phyloP scores from a whole-genome alignment of 306 rosid genomes.

The Lathyrus oleraceus region DNA sequence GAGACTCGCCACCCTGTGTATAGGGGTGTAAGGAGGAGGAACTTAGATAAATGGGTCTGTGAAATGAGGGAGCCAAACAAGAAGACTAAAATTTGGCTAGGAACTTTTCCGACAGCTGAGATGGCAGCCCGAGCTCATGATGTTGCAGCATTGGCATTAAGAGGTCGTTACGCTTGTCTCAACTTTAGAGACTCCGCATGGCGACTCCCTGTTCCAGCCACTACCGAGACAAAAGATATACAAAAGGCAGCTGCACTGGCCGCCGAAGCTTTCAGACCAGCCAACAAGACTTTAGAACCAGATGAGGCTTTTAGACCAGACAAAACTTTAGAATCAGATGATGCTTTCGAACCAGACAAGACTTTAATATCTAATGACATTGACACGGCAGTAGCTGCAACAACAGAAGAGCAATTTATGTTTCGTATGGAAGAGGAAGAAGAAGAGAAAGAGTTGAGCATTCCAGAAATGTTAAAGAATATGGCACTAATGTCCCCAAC shows the following conservation, averaged over 20 bases:
- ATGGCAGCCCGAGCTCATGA: conserved; percentile 93
- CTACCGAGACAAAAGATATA: conserved; percentile 54
- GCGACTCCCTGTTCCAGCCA: conserved; percentile 57
- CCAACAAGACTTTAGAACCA: background rate
- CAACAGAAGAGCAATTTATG: conserved; percentile 6
- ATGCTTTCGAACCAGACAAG: conserved; percentile 49
- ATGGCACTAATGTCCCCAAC: conserved; percentile 74
- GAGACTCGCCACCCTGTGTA: background rate
- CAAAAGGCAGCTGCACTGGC: conserved; percentile 64
- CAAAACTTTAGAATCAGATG: conserved; percentile 4
- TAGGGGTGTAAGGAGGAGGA: conserved; percentile 71
- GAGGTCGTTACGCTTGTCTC: conserved; percentile 62
- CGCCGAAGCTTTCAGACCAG: conserved; percentile 62
- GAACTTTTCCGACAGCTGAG: conserved; percentile 68
- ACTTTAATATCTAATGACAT: conserved; percentile 1
- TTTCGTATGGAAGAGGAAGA: conserved; percentile 54
- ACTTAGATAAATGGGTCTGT: conserved; percentile 76
- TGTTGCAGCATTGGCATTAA: conserved; percentile 67
- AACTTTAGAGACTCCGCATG: conserved; percentile 76
- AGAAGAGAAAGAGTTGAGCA: conserved; percentile 34
- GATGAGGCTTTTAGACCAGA: conserved; percentile 52
- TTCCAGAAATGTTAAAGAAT: conserved; percentile 57
- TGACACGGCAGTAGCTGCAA: background rate
- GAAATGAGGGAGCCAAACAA: conserved; percentile 89
- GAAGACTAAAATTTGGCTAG: conserved; percentile 52